phyloP scores from a whole-genome alignment of 2,329 filamentous ascomycete species.

The Penicillium sumatraense region DNA sequence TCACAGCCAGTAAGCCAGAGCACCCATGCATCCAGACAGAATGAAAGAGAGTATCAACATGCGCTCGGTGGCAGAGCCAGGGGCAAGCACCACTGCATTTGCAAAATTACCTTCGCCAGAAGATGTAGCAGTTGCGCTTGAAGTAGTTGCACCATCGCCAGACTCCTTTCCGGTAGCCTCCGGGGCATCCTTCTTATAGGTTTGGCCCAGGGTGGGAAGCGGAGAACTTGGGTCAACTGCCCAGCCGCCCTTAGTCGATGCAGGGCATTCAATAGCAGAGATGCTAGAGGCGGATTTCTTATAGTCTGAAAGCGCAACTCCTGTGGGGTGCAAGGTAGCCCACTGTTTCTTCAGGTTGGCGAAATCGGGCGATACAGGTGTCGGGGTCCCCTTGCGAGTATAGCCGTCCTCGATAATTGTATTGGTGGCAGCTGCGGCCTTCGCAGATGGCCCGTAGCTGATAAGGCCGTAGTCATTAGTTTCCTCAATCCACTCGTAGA shows the following conservation, averaged over 20 bases:
- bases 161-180: neutral
- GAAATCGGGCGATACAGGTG: constrained; percentile 76
- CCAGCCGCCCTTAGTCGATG: constrained; percentile 72
- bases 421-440: constrained; percentile 58
- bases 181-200: constrained; percentile 22
- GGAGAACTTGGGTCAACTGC: constrained; percentile 70
- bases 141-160: constrained; percentile 1
- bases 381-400: constrained; percentile 73
- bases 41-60: constrained; percentile 23
- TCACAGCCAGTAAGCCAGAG: constrained; percentile 31
- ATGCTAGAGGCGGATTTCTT: constrained; percentile 63
- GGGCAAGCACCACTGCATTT: constrained; percentile 12
- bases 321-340: constrained; percentile 72
- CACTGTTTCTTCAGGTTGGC: constrained; percentile 76
- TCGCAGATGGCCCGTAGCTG: constrained; percentile 69
- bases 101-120: constrained; percentile 16
- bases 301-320: constrained; percentile 70
- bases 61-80: constrained; percentile 17
- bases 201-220: constrained; percentile 71
- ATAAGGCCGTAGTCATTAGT: constrained; percentile 81
- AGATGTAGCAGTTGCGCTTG: constrained; percentile 4
- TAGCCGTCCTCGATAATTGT: constrained; percentile 67
- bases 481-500: constrained; percentile 92
- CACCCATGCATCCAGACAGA: constrained; percentile 26
- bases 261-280: constrained; percentile 71